These are phyloP conservation scores for Metschnikowia arizonensis DNA, from an alignment of 805 yeast species.

Conservation along the genomic window DNA sequence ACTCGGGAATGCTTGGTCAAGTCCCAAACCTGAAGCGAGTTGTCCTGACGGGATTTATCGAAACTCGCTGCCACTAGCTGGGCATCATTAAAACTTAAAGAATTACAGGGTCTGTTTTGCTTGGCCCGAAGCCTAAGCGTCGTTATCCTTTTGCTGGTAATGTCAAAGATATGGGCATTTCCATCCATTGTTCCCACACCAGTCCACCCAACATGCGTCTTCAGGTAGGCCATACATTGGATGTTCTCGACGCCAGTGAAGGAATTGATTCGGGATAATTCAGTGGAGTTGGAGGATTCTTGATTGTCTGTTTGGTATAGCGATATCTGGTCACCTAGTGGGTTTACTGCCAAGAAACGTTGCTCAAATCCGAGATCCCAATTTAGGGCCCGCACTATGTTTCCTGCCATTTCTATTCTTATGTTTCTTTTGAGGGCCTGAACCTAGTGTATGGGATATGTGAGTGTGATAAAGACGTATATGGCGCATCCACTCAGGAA, in stretches of 20 bases:
- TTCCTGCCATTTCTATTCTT: slow-evolving; percentile 47
- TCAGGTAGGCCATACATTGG: slow-evolving; percentile 63
- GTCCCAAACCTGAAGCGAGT: slow-evolving; percentile 78
- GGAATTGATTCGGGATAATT: slow-evolving; percentile 47
- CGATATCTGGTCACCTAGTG: slow-evolving; percentile 75
- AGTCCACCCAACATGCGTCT: slow-evolving; percentile 50
- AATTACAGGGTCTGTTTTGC: slow-evolving; percentile 70
- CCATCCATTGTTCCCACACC: slow-evolving; percentile 79
- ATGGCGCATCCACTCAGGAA: neutral
- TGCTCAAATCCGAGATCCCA: slow-evolving; percentile 60
- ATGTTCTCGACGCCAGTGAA: slow-evolving; percentile 64
- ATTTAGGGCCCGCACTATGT: slow-evolving; percentile 51
- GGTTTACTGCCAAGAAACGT: slow-evolving; percentile 63
- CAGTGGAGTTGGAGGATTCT: slow-evolving; percentile 48
- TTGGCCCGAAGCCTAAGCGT: slow-evolving; percentile 50
- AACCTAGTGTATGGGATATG: neutral
- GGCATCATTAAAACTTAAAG: slow-evolving; percentile 61
- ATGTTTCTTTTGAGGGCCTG: neutral
- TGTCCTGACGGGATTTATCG: slow-evolving; percentile 73
- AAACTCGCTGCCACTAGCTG: slow-evolving; percentile 73
- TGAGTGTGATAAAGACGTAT: neutral
- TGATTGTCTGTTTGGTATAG: slow-evolving; percentile 41
- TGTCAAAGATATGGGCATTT: slow-evolving; percentile 56
- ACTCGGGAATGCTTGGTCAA: slow-evolving; percentile 52
- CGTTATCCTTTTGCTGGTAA: slow-evolving; percentile 36